Percentiles rank a stretch among this genome's conserved stretches.
Evolutionary conservation across 805 yeast genomes (phyloP).

Genomic region (Zygoascus tannicola): DNA sequence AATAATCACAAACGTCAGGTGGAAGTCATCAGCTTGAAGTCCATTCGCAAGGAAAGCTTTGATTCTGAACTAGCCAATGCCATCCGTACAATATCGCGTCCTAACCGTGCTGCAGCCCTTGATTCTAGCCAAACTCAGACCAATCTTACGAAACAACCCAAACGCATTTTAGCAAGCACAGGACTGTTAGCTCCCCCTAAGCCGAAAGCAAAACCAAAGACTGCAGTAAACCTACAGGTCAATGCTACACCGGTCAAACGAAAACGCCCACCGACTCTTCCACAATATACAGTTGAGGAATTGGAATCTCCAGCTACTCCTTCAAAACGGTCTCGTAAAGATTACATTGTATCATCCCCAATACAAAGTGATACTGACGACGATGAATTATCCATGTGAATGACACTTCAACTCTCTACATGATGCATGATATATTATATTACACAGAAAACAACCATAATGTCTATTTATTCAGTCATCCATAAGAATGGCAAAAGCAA

Average conservation of each 20-base stretch:
- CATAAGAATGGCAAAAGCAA: constrained; percentile 52
- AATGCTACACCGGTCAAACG: constrained; percentile 1
- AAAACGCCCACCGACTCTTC: background rate
- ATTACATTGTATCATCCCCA: background rate
- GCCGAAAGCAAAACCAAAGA: background rate
- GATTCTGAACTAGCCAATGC: constrained; percentile 17
- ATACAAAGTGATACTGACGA: constrained; percentile 1
- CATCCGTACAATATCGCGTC: constrained; percentile 15
- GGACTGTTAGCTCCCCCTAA: background rate
- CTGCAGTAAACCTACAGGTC: background rate
- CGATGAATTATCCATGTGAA: too few species aligned
- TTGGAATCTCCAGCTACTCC: background rate
- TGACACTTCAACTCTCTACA: too few species aligned
- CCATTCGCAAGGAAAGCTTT: constrained; percentile 6
- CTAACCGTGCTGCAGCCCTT: constrained; percentile 10
- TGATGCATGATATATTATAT: background rate
- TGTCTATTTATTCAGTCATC: constrained; percentile 4
- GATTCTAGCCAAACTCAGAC: background rate
- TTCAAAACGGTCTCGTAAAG: background rate
- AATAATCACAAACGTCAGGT: constrained; percentile 17
- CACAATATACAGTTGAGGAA: background rate
- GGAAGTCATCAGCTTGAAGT: constrained; percentile 10
- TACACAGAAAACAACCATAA: background rate
- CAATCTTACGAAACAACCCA: too few species aligned
- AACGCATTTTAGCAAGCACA: background rate